Evolutionary conservation across 148 eudicot genomes (phyloP).

Genomic region (Oxyria digyna): DNA sequence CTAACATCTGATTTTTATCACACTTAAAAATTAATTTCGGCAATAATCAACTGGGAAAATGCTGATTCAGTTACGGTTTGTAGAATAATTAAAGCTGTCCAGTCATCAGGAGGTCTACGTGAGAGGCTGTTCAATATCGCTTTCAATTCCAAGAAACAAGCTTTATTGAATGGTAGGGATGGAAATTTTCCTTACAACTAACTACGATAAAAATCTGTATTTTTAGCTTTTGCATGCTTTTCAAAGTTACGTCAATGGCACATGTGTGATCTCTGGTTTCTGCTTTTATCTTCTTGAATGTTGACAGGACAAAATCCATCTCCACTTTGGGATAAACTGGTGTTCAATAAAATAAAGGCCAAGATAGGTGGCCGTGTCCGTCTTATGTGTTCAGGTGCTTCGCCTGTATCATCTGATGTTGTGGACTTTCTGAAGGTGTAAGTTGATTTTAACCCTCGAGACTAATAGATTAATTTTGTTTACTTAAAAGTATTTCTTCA

Average conservation of each 20-base stretch:
- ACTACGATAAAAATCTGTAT: neutral
- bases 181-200: neutral
- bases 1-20: neutral
- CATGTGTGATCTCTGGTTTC: neutral
- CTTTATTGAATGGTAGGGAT: constrained; percentile 61
- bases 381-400: constrained; percentile 82
- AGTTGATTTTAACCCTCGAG: constrained; percentile 18
- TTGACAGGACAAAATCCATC: constrained; percentile 63
- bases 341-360: constrained; percentile 87
- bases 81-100: constrained; percentile 81
- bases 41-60: neutral
- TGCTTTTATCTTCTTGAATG: neutral
- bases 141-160: constrained; percentile 91
- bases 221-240: neutral
- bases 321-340: constrained; percentile 86
- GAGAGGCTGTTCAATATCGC: constrained; percentile 80
- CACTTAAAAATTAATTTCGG: neutral
- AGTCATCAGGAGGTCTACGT: constrained; percentile 69
- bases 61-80: constrained; percentile 15
- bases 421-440: constrained; percentile 85
- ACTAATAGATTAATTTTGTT: neutral
- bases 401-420: constrained; percentile 87
- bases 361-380: constrained; percentile 95
- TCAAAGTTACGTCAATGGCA: neutral
- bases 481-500: neutral